Conservation (phyloP, 768 basidiomycete species). For the Kwoniella heveanensis region DNA sequence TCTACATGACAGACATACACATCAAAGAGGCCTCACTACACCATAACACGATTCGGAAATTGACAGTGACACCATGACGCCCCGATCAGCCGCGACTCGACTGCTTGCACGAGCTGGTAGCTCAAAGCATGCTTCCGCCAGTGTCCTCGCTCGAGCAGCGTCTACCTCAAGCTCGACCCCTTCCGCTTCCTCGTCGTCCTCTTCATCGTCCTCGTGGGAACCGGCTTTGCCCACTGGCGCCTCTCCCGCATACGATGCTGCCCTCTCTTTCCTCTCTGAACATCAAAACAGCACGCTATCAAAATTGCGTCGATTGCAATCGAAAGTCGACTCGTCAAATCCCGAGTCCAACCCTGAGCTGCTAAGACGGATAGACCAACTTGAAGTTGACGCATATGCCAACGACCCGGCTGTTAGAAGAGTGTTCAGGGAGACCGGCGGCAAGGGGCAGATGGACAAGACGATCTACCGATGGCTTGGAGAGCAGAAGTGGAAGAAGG, state of each 20-base stretch:
- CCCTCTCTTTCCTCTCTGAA: conserved; percentile 67
- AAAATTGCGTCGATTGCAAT: conserved; percentile 59
- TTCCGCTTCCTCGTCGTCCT: conserved; percentile 15
- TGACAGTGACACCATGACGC: conserved; percentile 2
- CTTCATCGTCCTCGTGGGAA: conserved; percentile 36
- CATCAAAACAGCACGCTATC: conserved; percentile 64
- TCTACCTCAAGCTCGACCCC: conserved; percentile 22
- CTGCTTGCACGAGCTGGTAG: conserved; percentile 13
- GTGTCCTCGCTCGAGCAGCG: conserved; percentile 12
- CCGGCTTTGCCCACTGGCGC: conserved; percentile 43
- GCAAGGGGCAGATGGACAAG: conserved; percentile 37
- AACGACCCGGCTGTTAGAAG: conserved; percentile 83
- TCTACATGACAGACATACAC: background rate
- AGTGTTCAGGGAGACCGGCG: conserved; percentile 72
- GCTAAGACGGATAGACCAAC: conserved; percentile 62
- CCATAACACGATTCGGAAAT: too few relatives aligned
- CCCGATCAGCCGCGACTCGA: conserved; percentile 6
- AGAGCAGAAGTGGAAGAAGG: conserved; percentile 81
- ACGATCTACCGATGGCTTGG: conserved; percentile 65
- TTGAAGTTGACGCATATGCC: conserved; percentile 77
- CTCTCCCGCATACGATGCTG: conserved; percentile 71
- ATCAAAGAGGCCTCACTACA: background rate
- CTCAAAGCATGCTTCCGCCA: background rate
- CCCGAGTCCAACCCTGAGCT: conserved; percentile 56
- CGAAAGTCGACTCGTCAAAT: conserved; percentile 38